Evolutionary conservation across 192 early-diverging fungal genomes (phyloP).

Genomic region (Dissophora ornata): DNA sequence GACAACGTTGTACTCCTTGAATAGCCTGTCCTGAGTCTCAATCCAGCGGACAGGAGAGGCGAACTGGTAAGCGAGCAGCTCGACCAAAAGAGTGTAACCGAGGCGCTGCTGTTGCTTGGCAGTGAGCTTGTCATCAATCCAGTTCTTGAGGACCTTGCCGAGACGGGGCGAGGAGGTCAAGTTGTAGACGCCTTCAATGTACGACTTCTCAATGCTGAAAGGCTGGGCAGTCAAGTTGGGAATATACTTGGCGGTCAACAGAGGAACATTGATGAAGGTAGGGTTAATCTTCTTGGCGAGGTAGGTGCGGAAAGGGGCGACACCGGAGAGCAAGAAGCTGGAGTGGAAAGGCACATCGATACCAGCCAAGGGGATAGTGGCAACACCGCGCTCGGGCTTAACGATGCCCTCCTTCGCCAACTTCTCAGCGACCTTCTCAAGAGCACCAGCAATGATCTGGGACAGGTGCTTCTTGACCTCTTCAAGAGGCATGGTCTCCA

Average conservation of each 20-base stretch:
- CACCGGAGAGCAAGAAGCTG: slow-evolving; percentile 90
- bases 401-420: slow-evolving; percentile 66
- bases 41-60: slow-evolving; percentile 96
- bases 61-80: slow-evolving; percentile 93
- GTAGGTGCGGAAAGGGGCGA: slow-evolving; percentile 91
- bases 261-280: slow-evolving; percentile 82
- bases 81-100: slow-evolving; percentile 86
- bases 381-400: slow-evolving; percentile 84
- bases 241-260: slow-evolving; percentile 89
- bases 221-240: slow-evolving; percentile 94
- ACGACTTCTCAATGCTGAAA: slow-evolving; percentile 81
- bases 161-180: slow-evolving; percentile 81
- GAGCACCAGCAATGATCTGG: slow-evolving; percentile 78
- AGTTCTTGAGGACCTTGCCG: slow-evolving; percentile 81
- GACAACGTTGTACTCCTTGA: slow-evolving; percentile 84
- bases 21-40: slow-evolving; percentile 88
- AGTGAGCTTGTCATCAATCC: slow-evolving; percentile 76
- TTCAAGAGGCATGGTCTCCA: slow-evolving; percentile 85
- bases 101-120: slow-evolving; percentile 88
- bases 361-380: slow-evolving; percentile 90
- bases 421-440: slow-evolving; percentile 76
- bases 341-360: slow-evolving; percentile 99
- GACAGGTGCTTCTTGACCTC: slow-evolving; percentile 85
- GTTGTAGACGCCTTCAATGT: slow-evolving; percentile 77
- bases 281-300: slow-evolving; percentile 87